phyloP scores from a whole-genome alignment of 768 basidiomycete species.

The Agaricus bisporus region DNA sequence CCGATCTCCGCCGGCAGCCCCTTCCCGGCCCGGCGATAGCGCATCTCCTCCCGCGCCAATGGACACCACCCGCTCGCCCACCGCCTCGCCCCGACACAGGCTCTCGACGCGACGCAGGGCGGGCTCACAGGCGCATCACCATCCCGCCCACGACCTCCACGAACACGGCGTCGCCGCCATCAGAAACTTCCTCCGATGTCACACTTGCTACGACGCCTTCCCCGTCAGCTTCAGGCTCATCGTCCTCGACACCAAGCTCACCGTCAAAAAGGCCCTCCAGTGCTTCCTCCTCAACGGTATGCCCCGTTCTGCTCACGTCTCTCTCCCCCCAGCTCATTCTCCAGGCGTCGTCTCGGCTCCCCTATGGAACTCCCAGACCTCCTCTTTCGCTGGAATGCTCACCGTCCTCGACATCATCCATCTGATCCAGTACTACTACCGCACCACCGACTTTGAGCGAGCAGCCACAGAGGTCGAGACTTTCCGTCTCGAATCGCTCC shows the following conservation, averaged over 20 bases:
- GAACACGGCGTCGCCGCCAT: conserved; percentile 66
- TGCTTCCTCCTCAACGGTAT: conserved; percentile 79
- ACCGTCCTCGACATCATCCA: conserved; percentile 99
- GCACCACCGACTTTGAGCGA: conserved; percentile 76
- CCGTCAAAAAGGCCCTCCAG: conserved; percentile 91
- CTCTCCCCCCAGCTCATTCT: conserved; percentile 10
- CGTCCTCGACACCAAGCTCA: conserved; percentile 92
- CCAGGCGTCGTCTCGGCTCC: conserved; percentile 96
- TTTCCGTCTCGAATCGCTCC: conserved; percentile 79
- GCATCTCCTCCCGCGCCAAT: conserved; percentile 22
- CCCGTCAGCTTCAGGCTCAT: conserved; percentile 96
- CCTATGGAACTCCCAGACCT: conserved; percentile 93
- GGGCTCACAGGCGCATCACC: conserved; percentile 35
- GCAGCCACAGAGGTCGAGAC: conserved; percentile 90
- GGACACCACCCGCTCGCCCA: conserved; percentile 48
- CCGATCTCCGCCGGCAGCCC: neutral
- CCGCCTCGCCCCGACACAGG: conserved; percentile 38
- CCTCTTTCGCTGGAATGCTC: conserved; percentile 95
- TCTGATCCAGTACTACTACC: conserved; percentile 97
- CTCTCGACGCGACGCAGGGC: conserved; percentile 55
- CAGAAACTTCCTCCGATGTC: conserved; percentile 74
- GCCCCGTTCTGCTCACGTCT: conserved; percentile 5
- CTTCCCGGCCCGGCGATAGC: neutral
- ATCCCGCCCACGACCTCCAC: conserved; percentile 54
- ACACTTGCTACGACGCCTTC: conserved; percentile 93